Evolutionary conservation across 139 green algal genomes (phyloP).

Genomic region (Eudorina sp.): DNA sequence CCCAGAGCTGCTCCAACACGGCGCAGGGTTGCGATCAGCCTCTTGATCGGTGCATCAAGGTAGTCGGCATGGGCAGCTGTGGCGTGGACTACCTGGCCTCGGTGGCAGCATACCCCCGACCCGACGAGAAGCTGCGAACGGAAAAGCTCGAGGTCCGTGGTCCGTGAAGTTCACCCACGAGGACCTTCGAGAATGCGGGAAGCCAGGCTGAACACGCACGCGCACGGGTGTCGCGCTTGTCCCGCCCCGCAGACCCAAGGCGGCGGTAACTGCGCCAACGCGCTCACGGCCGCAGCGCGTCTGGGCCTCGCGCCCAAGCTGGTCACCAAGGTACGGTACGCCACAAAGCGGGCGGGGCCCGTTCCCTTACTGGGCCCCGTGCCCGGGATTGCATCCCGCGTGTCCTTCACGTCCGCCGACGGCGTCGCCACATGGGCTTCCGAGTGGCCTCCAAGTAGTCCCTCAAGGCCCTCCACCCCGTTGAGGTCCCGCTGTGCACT

Average conservation of each 20-base stretch:
- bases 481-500: too few species aligned
- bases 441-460: too few species aligned
- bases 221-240: not conserved
- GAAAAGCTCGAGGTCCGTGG: conserved; percentile 82
- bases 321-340: conserved; percentile 82
- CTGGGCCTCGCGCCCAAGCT: conserved; percentile 84
- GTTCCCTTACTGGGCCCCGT: too few species aligned
- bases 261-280: conserved; percentile 96
- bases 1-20: too few species aligned
- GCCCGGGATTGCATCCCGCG: too few species aligned
- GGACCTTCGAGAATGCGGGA: not conserved
- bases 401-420: too few species aligned
- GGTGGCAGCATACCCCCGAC: conserved; percentile 85
- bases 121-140: conserved; percentile 94
- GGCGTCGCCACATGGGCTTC: too few species aligned
- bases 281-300: conserved; percentile 90
- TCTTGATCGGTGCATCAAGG: conserved; percentile 51
- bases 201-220: not conserved
- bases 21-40: conserved; percentile 31
- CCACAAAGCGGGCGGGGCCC: too few species aligned
- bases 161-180: too few species aligned
- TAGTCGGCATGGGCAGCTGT: conserved; percentile 87
- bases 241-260: conserved; percentile 78
- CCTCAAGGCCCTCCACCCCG: too few species aligned
- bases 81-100: conserved; percentile 94